Evolutionary conservation across 2,329 filamentous ascomycete species (phyloP), one percentile per base, ranked within the genome.

Genomic region (Fusarium sp.): DNA sequence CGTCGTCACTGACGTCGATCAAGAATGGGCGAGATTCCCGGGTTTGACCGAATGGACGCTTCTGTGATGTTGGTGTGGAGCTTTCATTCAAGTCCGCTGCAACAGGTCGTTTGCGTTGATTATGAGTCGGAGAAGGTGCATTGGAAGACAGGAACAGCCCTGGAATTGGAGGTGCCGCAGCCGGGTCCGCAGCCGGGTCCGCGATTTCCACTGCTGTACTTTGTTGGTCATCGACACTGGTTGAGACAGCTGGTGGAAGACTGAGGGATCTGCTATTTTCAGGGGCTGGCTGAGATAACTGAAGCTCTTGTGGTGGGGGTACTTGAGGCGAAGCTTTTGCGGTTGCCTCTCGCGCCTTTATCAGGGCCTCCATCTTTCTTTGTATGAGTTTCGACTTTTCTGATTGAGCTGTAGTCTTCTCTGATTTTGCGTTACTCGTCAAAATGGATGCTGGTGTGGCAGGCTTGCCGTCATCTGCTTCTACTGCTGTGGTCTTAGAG

Each of bases 1-100:
- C 85, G 36, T 86, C 84, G 8, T 97, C 94, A 74, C 93, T 97
- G 38, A 96, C 90, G 67, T 96, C 88, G 69, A 97, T 97, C 38
- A 97, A 86, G 51, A 97, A 86, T 4, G 85, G 85, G 48, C 88
- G 83, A 23, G 89, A 83, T 50, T 85, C 81, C 23, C 83, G 82
- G 45, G 82, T 83, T 43, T 89, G 86, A 14, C 86, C 86, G 70
- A 90, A 89, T 6, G 88, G 85, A 47, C 89, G 87, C 70, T 91
- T 92, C 17, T 79, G 73, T 2, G 77, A 72, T 4, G 75, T 71
- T 1, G 74, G 72, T 15, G 79, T 74, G 0, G 82, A 78, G 20
- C 83, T 81, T n/a, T 87, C 85, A 62, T 91, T 88, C 65, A 91
- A 89, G 73, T 94, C 91, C 6, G 90, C 86, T 14, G 92, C 90